Evolutionary conservation across 441 rosid genomes (phyloP), one percentile per base, ranked within the genome.

Genomic region (Macaranga tanarius): DNA sequence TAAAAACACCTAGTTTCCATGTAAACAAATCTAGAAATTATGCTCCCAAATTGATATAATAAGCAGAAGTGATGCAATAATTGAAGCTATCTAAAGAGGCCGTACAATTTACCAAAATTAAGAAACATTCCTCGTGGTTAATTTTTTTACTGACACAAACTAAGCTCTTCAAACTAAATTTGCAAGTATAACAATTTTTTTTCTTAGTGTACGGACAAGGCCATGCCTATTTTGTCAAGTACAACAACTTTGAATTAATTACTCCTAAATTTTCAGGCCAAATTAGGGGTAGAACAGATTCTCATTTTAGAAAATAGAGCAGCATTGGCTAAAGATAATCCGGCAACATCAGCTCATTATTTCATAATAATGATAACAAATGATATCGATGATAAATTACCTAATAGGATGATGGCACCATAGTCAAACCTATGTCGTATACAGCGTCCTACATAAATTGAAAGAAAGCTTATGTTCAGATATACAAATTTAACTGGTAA

Each of bases 331-430:
- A 19, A 25, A 7, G 57, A 22, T 50, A 28, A n/a, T 31, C 28
- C 16, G 8, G 7, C n/a, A 6, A 52, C n/a, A 34, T 52, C 59
- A 67, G 38, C 44, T 13, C 45, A 67, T 19, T 51, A 16, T n/a
- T 19, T 51, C 22, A 31, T 26, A 65, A 25, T 15, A 25, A 45
- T 23, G 48, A 42, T 38, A 45, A 45, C 12, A 8, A 17, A 56
- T 16, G 23, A 17, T 25, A 13, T 2, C 10, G 11, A 54, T n/a
- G 13, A 45, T 22, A 10, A 23, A 56, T 17, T 90, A 93, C 99
- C 98, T 79, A 95, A 76, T 13, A 93, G 83, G 75, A 95, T 86
- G 84, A 95, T 86, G 74, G 98, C 97, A 72, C 99, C 99, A 85
- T 93, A 93, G 76, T 95, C 99, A 81, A 79, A 79, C 76, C 84